phyloP scores from a whole-genome alignment of 1,284 basidiomycete genomes.

The Ganoderma sp. region DNA sequence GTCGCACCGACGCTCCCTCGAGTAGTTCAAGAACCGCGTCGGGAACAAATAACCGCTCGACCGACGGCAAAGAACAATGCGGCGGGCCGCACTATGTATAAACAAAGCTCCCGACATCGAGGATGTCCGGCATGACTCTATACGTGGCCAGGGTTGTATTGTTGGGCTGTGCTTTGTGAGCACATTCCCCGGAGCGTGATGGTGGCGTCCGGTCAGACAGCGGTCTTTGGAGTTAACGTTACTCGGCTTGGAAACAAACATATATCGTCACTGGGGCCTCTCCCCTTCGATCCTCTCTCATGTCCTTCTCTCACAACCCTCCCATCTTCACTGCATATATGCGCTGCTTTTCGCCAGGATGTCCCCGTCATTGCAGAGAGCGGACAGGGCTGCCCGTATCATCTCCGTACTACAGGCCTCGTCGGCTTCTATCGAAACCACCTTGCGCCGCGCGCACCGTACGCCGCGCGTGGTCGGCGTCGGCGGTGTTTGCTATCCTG shows the following conservation, averaged over 20 bases:
- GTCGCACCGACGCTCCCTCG: neutral
- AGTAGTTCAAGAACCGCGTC: slow-evolving; percentile 14
- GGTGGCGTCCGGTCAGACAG: slow-evolving; percentile 25
- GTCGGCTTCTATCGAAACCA: neutral
- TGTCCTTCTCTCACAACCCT: neutral
- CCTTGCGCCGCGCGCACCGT: neutral
- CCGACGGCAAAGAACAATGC: neutral
- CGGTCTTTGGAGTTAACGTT: slow-evolving; percentile 8
- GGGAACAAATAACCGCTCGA: neutral
- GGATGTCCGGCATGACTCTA: neutral
- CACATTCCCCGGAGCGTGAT: slow-evolving; percentile 21
- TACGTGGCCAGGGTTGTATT: slow-evolving; percentile 6
- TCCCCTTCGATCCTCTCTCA: neutral
- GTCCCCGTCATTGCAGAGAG: neutral
- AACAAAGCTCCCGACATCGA: neutral
- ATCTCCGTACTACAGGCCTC: neutral
- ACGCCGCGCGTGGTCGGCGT: slow-evolving; percentile 8
- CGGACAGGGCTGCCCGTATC: neutral
- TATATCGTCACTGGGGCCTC: slow-evolving; percentile 8
- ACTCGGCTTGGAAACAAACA: slow-evolving; percentile 14
- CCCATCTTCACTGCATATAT: slow-evolving; percentile 2
- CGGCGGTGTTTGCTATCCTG: slow-evolving; percentile 7
- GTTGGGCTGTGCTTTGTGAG: slow-evolving; percentile 11
- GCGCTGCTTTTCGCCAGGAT: neutral
- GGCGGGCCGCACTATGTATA: slow-evolving; percentile 5